Evolutionary conservation across 257 asterid genomes (phyloP).

Genomic region (Striga asiatica): DNA sequence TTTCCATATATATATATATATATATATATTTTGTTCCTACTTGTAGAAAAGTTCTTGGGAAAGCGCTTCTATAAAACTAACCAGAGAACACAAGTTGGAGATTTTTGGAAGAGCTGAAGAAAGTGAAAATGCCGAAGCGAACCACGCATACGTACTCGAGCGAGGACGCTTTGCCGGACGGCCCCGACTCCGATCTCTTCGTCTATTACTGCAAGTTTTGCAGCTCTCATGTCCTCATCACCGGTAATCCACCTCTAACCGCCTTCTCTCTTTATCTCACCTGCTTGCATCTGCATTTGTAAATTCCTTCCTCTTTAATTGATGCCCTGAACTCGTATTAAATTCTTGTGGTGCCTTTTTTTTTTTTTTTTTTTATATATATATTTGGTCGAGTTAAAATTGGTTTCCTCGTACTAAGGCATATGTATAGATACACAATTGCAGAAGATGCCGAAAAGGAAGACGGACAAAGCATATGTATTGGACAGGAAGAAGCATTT

Average conservation of each 20-base stretch:
- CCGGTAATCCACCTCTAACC: constrained; percentile 36
- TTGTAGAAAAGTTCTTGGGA: too few relatives aligned
- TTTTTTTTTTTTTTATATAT: not conserved
- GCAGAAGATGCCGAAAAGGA: constrained; percentile 99
- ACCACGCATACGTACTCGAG: constrained; percentile 96
- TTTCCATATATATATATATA: too few relatives aligned
- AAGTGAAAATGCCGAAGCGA: constrained; percentile 71
- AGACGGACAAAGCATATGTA: constrained; percentile 92
- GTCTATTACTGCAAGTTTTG: constrained; percentile 97
- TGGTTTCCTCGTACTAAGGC: constrained; percentile 28
- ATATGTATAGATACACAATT: constrained; percentile 75
- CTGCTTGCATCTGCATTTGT: not conserved
- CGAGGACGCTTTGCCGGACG: constrained; percentile 88
- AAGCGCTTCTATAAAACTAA: too few relatives aligned
- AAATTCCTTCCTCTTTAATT: not conserved
- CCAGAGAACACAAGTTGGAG: constrained; percentile 31
- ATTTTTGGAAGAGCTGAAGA: not conserved
- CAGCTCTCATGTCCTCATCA: constrained; percentile 90
- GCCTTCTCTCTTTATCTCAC: not conserved
- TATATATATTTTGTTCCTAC: too few relatives aligned
- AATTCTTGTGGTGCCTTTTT: not conserved
- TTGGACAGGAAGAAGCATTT: constrained; percentile 82
- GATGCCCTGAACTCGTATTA: not conserved
- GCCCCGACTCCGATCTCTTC: constrained; percentile 85
- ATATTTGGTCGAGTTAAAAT: not conserved